A percentile compares a stretch with the other conserved stretches of the same genome.
These are phyloP conservation scores for Tricholomella constricta DNA, from an alignment of 768 basidiomycete species.

Conservation along the genomic window DNA sequence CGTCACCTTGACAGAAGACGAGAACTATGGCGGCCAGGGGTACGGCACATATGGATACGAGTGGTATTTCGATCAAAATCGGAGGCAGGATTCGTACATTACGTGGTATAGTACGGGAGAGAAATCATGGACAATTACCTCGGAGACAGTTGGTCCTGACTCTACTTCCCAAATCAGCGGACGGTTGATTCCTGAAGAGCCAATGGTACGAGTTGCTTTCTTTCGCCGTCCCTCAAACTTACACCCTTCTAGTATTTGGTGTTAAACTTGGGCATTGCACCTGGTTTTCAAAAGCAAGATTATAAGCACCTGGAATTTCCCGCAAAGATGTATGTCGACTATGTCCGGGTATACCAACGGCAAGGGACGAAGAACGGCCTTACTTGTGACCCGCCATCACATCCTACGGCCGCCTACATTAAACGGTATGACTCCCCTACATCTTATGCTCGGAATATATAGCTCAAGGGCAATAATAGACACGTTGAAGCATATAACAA, in stretches of 20 bases:
- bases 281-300: constrained; percentile 74
- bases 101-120: constrained; percentile 77
- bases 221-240: constrained; percentile 3
- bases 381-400: constrained; percentile 76
- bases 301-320: constrained; percentile 78
- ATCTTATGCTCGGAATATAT: background rate
- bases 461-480: constrained; percentile 22
- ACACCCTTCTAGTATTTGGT: constrained; percentile 64
- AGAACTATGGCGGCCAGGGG: constrained; percentile 54
- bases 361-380: constrained; percentile 65
- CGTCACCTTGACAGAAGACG: constrained; percentile 53
- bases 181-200: constrained; percentile 86
- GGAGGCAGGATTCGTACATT: constrained; percentile 72
- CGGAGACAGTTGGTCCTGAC: constrained; percentile 71
- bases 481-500: constrained; percentile 65
- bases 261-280: constrained; percentile 82
- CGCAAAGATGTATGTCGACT: constrained; percentile 81
- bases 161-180: constrained; percentile 53
- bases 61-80: constrained; percentile 73
- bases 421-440: constrained; percentile 42
- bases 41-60: constrained; percentile 77
- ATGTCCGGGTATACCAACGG: constrained; percentile 87
- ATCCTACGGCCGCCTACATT: constrained; percentile 85
- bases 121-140: constrained; percentile 71
- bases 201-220: constrained; percentile 65